Base-by-base conservation (phyloP, 305 asterid species). In the Withania somnifera region DNA sequence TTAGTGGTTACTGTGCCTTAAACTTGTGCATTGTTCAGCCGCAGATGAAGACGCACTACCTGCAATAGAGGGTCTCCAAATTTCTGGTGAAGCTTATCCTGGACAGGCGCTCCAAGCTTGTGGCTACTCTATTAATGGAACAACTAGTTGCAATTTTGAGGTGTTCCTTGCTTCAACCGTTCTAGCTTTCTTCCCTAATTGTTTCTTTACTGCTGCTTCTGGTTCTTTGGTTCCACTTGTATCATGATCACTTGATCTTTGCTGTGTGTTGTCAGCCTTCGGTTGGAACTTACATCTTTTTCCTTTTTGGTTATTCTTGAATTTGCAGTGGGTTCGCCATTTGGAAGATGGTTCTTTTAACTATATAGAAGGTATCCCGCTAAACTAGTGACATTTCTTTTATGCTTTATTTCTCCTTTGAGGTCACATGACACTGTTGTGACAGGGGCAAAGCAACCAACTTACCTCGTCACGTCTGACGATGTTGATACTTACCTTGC, bases 131-230 rank as follows among this genome's bases (percentile, higher is more conserved):
- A 90, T 87, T 61, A 92, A 97, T 90, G 99, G 99, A 88, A 97
- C 99, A 63, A 93, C 97, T 85, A 95, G 98, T 89, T 97, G 99
- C 88, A 93, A 95, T 87, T 97, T 97, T 84, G 99, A 95, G 97
- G 99, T 97, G 82, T 83, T 80, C 86, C 69, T 77, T 69, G 56
- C 11, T 85, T 52, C 81, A 20, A 68, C 53, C 47, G 47, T 42
- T 56, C 81, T 32, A 52, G 26, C 28, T 17, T 50, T 51, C 67
- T 50, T 17, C 45, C 32, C 64, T 52, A 28, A n/a, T 20, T 47
- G 24, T 64, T 81, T 51, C 78, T 51, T 79, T 50, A 17, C 42
- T 20, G 51, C 11, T 77, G 76, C 64, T 71, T 68, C 26, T 47
- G 78, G 40, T 42, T 66, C 24, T 24, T 3, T 66, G 69, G 63